Base-by-base conservation (phyloP, 2,329 filamentous ascomycete genomes). In the Trichocomaceae sp. region DNA sequence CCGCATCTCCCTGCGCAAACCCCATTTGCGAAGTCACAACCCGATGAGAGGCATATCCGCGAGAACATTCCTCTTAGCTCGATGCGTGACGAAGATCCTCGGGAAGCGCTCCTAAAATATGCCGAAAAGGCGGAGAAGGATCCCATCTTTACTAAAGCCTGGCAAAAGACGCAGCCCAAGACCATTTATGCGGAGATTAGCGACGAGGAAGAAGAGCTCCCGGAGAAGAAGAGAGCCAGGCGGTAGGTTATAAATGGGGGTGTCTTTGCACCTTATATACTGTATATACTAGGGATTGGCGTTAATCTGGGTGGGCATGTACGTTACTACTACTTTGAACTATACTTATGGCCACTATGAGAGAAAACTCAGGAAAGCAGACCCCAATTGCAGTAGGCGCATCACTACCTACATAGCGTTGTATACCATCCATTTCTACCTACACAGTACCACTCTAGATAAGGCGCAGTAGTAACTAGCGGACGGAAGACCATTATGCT, bases 81-180 rank as follows among this genome's bases (percentile, higher is more conserved):
- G 59, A 95, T 99, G 89, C 80, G 95, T 47, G 91, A 99, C 71
- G 93, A 99, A 70, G 93, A 99, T 75, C 93, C 93, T 0, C 79
- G 93, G 60, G 93, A 96, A 72, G 93, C 93, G 46, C 75, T 99
- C 66, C 75, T 99, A 57, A 96, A 95, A 75, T 99, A 97, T 77
- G 92, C 90, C 37, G 89, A 95, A 54, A 86, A 95, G 67, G 90
- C 91, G 12, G 84, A 95, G 72, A 92, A 89, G 68, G 91, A 97
- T 68, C 92, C 91, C 0, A 80, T 96, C 64, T 99, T 97, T 67
- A 99, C 93, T 29, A 89, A 88, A 62, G 93, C 91, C 15, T 99
- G 90, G 88, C 87, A 87, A 66, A 81, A 86, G 63, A 97, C 90
- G 37, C 92, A 97, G 74, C 93, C 93, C 0, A 86, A 91, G 62